phyloP scores from a whole-genome alignment of 768 basidiomycete genomes.

The Mycena albidolilacea region DNA sequence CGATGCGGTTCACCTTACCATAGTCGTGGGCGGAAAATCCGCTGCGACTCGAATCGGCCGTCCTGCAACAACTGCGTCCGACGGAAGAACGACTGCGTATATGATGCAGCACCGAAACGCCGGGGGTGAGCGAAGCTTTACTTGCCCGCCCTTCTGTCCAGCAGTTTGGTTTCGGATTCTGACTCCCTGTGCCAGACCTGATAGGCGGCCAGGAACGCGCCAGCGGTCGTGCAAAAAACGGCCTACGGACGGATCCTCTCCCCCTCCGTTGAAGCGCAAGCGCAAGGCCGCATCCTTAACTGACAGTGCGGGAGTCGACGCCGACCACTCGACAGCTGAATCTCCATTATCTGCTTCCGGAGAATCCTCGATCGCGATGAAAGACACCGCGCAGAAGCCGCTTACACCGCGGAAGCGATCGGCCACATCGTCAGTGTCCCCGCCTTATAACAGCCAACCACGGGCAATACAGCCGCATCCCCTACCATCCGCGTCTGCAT shows the following conservation, averaged over 20 bases:
- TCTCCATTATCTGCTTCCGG: not conserved
- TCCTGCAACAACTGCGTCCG: slow-evolving; percentile 87
- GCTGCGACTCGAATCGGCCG: slow-evolving; percentile 88
- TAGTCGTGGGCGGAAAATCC: slow-evolving; percentile 89
- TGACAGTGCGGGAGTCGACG: slow-evolving; percentile 57
- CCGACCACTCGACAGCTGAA: slow-evolving; percentile 50
- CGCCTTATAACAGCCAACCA: slow-evolving; percentile 14
- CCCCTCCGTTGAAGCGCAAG: slow-evolving; percentile 70
- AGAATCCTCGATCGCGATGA: slow-evolving; percentile 3
- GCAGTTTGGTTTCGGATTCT: too few species aligned
- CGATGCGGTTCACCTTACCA: slow-evolving; percentile 37
- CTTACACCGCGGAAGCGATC: slow-evolving; percentile 25
- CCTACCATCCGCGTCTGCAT: slow-evolving; percentile 11
- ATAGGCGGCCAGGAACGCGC: slow-evolving; percentile 88
- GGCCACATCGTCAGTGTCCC: slow-evolving; percentile 5
- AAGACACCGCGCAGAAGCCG: slow-evolving; percentile 15
- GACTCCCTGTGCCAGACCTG: slow-evolving; percentile 60
- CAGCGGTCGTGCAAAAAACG: slow-evolving; percentile 91
- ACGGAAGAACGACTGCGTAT: slow-evolving; percentile 83
- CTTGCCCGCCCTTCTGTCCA: too few species aligned
- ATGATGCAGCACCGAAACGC: slow-evolving; percentile 85
- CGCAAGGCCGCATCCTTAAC: slow-evolving; percentile 54
- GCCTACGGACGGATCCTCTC: slow-evolving; percentile 65
- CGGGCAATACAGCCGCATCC: slow-evolving; percentile 31
- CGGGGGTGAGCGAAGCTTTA: slow-evolving; percentile 53